Base-by-base conservation (phyloP, 306 rosid species). In the Pueraria montana region DNA sequence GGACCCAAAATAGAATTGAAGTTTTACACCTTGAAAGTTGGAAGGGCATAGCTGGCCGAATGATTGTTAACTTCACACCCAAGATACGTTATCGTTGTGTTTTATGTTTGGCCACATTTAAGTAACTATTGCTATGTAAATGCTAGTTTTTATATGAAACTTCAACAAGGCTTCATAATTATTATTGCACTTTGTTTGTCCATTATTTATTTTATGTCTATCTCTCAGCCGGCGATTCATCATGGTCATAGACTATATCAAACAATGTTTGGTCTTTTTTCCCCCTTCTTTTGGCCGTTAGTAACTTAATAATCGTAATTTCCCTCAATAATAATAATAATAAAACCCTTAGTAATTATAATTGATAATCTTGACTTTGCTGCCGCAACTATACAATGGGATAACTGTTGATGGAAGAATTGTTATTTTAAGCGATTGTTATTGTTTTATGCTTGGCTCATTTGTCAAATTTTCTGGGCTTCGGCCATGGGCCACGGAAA, bases 1-100 rank as follows among this genome's bases (percentile, higher is more conserved):
- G 83, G 83, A 38, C 76, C 76, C 71, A 63, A 52, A 72, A 62
- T 7, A 61, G 40, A 11, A 8, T 61, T 80, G 16, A 72, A 32
- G 4, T 67, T 83, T 43, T 83, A 34, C 61, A 52, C 26, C 52
- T 4, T 58, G 38, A 45, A 64, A 66, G 81, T 67, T 82, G 81
- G 80, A 65, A 73, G 65, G 27, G 58, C 32, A 55, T 46, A 43
- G 82, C 66, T 80, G 49, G 77, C 70, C 4, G 20, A 50, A 80
- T 86, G 63, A 82, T 86, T 77, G 43, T 16, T 82, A 73, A 78
- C 86, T 78, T 86, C 68, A 58, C 78, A 72, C 68, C 43, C 52
- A 86, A 65, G 83, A 71, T 52, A 77, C 42, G 52, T 49, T 66
- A 38, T 76, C 68, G 45, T 43, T 43, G 55, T 71, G 59, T 79